Base-by-base conservation (phyloP, 495 filamentous ascomycete genomes). In the Daldinia grandis region DNA sequence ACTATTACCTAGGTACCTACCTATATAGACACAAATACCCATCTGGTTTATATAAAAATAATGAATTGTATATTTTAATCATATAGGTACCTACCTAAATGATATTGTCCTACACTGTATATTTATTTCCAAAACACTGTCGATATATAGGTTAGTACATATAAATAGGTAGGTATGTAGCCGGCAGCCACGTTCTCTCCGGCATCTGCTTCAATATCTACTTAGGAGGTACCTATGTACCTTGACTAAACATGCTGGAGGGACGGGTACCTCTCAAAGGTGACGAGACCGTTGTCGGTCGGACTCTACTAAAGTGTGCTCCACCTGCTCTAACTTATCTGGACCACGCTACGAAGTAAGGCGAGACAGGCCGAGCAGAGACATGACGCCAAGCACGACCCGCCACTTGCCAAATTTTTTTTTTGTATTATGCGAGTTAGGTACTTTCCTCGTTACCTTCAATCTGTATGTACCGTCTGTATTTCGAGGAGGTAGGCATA, bases 271-370 rank as follows among this genome's bases (percentile, higher is more conserved):
- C 68, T 71, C 49, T 56, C 9, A 12, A 53, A 62, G 28, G 58
- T 63, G 12, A 55, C 64, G 12, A 64, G 60, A 64, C 69, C 64
- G 69, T 68, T 63, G 58, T 64, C 55, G 64, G 69, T 63, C 55
- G 14, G 54, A 54, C 50, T 50, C 15, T 47, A 56, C 58, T 53
- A 55, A 55, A 60, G 42, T 44, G 21, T 37, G 49, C 37, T 55
- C 60, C 69, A 56, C 64, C 4, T 21, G 27, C 53, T 37, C 55
- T 64, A 67, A 72, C 63, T 63, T 72, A 58, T 67, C 59, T 72
- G 38, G 60, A 68, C 69, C 60, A 61, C 64, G 58, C 69, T 72
- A 68, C 49, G 64, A 72, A 72, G 64, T 72, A 72, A 72, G 69
- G 69, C 69, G 60, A 72, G 64, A 68, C 64, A 72, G 59, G 62